Evolutionary conservation across 2,329 filamentous ascomycete genomes (phyloP).

Genomic region (Paecilomyces sp.): DNA sequence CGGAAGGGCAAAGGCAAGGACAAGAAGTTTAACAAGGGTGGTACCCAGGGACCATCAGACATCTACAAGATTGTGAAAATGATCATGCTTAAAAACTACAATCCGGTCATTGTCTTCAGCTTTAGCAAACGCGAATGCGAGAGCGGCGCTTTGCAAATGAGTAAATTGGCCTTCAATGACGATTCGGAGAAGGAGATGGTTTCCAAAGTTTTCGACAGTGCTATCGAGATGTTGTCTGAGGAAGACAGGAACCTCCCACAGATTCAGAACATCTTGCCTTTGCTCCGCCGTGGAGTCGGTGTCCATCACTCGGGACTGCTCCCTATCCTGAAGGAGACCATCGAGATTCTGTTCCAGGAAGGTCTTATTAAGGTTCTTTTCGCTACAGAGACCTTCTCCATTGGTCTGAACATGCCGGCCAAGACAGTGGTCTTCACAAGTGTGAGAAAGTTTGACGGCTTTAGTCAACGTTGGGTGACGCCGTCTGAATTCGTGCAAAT

Average conservation of each 20-base stretch:
- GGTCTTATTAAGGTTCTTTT: constrained; percentile 96
- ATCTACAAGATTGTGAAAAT: constrained; percentile 98
- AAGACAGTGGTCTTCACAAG: constrained; percentile 99
- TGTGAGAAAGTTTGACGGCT: constrained; percentile 90
- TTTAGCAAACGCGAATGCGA: constrained; percentile 98
- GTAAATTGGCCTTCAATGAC: constrained; percentile 85
- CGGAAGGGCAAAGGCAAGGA: constrained; percentile 83
- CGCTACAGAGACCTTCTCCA: constrained; percentile 97
- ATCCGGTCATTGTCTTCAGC: constrained; percentile 98
- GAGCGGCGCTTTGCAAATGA: constrained; percentile 79
- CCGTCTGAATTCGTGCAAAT: constrained; percentile 98
- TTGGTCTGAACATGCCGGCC: constrained; percentile 97
- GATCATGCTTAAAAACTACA: constrained; percentile 97
- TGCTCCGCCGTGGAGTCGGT: constrained; percentile 85
- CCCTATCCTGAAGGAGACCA: constrained; percentile 95
- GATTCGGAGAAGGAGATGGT: constrained; percentile 95
- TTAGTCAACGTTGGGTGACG: constrained; percentile 71
- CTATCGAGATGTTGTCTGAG: constrained; percentile 85
- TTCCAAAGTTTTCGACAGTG: constrained; percentile 84
- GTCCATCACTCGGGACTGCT: constrained; percentile 94
- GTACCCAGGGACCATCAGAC: constrained; percentile 64
- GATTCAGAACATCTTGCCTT: constrained; percentile 80
- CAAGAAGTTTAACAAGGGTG: constrained; percentile 85
- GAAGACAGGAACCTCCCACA: constrained; percentile 85
- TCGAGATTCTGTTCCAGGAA: constrained; percentile 98